Percentiles rank a stretch among this genome's conserved stretches.
phyloP scores from a whole-genome alignment of 2,329 filamentous ascomycete genomes.

The Sordariomycetes sp. region DNA sequence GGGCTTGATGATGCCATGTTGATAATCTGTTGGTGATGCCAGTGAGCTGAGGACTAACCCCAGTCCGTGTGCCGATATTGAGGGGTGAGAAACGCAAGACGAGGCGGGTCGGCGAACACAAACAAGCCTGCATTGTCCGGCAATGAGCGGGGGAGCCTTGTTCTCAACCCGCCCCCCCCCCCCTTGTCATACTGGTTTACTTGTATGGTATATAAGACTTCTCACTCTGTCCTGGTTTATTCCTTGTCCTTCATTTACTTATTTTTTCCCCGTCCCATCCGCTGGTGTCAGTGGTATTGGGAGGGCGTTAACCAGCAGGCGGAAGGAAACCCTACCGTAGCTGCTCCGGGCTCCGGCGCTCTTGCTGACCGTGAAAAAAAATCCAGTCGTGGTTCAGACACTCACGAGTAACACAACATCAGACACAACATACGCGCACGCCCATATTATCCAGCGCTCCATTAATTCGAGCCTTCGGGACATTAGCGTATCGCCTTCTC shows the following conservation, averaged over 20 bases:
- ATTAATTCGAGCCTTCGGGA: background rate
- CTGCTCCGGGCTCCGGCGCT: background rate
- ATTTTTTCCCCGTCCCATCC: too few relatives aligned
- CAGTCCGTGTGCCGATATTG: background rate
- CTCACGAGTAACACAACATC: background rate
- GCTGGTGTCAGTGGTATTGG: background rate
- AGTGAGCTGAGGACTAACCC: background rate
- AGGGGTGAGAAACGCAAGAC: background rate
- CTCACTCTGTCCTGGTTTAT: too few relatives aligned
- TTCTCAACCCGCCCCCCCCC: too few relatives aligned
- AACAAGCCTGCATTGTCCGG: too few relatives aligned
- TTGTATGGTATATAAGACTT: too few relatives aligned
- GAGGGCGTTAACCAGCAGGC: background rate
- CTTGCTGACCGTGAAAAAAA: background rate
- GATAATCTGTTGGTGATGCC: background rate
- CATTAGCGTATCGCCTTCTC: background rate
- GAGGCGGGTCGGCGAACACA: too few relatives aligned
- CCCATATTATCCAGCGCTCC: background rate
- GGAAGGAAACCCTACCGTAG: background rate
- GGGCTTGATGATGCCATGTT: conserved; percentile 1
- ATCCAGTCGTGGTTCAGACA: background rate
- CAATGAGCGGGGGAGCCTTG: too few relatives aligned
- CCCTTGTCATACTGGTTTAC: too few relatives aligned
- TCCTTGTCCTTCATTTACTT: too few relatives aligned
- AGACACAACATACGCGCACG: too few relatives aligned